Conservation (phyloP, 139 green algal species). For the Chlamydomonas schloesseri region DNA sequence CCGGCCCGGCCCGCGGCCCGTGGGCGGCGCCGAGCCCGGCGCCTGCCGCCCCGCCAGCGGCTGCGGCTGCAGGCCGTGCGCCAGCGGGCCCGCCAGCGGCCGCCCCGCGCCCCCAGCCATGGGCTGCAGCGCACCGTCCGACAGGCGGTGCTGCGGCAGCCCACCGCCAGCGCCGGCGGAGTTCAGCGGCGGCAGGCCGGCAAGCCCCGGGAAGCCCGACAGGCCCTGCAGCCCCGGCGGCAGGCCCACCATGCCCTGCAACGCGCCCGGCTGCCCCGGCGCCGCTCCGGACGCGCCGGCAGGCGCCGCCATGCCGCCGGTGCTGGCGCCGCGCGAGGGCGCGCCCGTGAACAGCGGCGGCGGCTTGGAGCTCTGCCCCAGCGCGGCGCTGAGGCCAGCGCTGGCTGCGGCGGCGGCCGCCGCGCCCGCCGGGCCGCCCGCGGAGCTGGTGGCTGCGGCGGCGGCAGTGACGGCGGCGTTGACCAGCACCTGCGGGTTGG, state of each 20-base stretch:
- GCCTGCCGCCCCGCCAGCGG: background rate
- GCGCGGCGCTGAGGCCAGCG: background rate
- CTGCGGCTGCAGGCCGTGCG: background rate
- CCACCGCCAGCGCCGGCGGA: no score
- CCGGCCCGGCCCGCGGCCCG: background rate
- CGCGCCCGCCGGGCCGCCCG: no score
- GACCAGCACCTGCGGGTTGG: background rate
- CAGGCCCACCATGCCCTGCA: background rate
- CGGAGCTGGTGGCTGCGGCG: no score
- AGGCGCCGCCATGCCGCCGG: background rate
- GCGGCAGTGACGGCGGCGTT: background rate
- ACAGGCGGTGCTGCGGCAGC: no score
- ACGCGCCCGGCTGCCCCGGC: background rate
- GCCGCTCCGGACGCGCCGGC: background rate
- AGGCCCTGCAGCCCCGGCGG: background rate
- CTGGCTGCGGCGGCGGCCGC: background rate
- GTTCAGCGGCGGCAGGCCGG: no score
- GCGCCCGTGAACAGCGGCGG: slow-evolving; percentile 14
- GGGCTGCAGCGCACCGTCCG: no score
- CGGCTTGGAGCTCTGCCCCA: background rate
- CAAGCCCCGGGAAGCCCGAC: background rate
- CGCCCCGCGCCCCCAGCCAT: background rate
- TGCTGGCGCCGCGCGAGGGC: background rate
- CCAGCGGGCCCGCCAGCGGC: background rate
- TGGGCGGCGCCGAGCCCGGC: background rate